Base-by-base conservation (phyloP, 2,329 filamentous ascomycete genomes). In the Endocalyx cinctus region DNA sequence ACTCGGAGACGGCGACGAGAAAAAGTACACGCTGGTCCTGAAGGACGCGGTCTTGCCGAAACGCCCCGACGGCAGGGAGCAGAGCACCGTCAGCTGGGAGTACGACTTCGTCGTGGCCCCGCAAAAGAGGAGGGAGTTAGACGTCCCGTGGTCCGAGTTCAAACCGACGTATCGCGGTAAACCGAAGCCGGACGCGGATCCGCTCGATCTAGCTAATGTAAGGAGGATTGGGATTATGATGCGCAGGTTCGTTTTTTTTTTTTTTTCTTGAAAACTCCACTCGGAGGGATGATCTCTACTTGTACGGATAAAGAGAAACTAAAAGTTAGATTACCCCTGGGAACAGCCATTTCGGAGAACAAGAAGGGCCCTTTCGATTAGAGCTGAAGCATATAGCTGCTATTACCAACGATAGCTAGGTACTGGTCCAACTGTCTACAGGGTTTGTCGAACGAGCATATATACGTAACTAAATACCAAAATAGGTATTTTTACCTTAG, bases 171-270 rank as follows among this genome's bases (percentile, higher is more conserved):
- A 87, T 58, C 69, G 86, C 4, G 87, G 87, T 1, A 75, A 71
- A 48, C 69, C 79, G 40, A 71, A 75, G 52, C 60, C 71, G 13
- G 78, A 83, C 58, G 74, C 74, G 0, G 57, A 67, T 36, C 67
- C 72, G 5, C 55, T 92, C 45, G 66, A 87, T 46, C 49, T 73
- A 42, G 66, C 64, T 29, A 64, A 66, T 27, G 66, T 92, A 25
- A 82, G 75, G 59, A 69, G 83, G 29, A 64, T 90, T 18, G 81
- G 79, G 31, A 67, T 92, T 38, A 89, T 92, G 86, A 84, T 84
- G 69, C 66, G 87, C 55, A 92, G 86, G 85, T 87, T 58, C 38
- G 64, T 53, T 4, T 7, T n/a, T 23, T 15, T 17, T 7, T 22
- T 34, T 17, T n/a, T n/a, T n/a, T n/a, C n/a, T n/a, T n/a, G n/a